Evolutionary conservation across 305 asterid genomes (phyloP), one percentile per base, ranked within the genome.

Genomic region (Fraxinus sp.): DNA sequence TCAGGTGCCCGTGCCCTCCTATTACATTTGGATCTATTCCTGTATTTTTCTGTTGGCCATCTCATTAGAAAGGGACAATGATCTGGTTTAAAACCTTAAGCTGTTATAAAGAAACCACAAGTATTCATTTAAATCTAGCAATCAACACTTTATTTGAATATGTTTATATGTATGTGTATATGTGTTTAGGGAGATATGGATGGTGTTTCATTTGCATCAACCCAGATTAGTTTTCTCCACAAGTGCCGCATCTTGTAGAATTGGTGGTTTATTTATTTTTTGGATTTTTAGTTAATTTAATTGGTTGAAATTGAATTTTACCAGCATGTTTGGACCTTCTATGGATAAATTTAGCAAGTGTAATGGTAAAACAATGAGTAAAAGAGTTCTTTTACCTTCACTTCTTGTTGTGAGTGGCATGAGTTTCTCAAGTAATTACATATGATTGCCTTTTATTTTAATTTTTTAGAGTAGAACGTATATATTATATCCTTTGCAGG

Each of bases 1-100:
- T 86, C 99, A 94, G 98, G 98, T 95, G 85, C 84, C 5, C 76
- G 97, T 95, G 85, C 84, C 8, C 78, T 77, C 72, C 16, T 22
- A 20, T 62, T 22, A 22, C 72, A 0, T 62, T 62, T 24, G 30
- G 30, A 62, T 62, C 72, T 57, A 57, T 57, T 57, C 71, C 13
- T 22, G 11, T 6, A 22, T 22, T 13, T 62, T 20, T 62, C 30
- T 20, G 72, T 22, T 22, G 66, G 14, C 72, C 33, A 24, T 62
- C 30, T 62, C 14, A 24, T 62, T 59, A 59, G 70, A 18, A 18
- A 59, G 32, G 32, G 14, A 62, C 66, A 57, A 18, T 57, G 24
- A n/a, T 57, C 11, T 18, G 24, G 11, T 57, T 16, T 57, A n/a
- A 57, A 55, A 18, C 0, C 26, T 57, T 57, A 2, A 57, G 26